phyloP scores from a whole-genome alignment of 768 basidiomycete genomes.

The Trametes gibbosa region DNA sequence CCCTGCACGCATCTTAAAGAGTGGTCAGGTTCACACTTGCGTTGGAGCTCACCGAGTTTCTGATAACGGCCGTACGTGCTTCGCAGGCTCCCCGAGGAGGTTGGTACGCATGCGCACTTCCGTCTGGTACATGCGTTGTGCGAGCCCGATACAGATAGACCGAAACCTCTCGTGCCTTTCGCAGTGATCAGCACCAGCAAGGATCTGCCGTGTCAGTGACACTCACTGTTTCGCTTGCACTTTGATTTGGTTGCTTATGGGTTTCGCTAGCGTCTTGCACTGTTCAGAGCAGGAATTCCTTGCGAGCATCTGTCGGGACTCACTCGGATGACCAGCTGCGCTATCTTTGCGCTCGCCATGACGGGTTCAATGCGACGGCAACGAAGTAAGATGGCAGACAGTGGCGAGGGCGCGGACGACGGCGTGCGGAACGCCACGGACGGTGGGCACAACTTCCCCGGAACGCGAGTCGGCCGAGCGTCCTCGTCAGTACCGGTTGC shows the following conservation, averaged over 20 bases:
- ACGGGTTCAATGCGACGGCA: neutral
- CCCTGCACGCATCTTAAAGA: conserved; percentile 40
- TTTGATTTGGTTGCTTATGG: conserved; percentile 68
- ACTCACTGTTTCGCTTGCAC: conserved; percentile 70
- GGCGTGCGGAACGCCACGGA: neutral
- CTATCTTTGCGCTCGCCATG: conserved; percentile 77
- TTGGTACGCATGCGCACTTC: conserved; percentile 72
- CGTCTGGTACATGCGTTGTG: conserved; percentile 72
- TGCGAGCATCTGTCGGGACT: conserved; percentile 27
- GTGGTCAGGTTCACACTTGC: neutral
- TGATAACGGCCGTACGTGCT: conserved; percentile 70
- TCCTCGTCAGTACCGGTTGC: conserved; percentile 4
- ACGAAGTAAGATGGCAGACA: neutral
- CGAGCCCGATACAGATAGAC: conserved; percentile 64
- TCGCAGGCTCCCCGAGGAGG: conserved; percentile 74
- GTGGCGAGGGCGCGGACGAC: neutral
- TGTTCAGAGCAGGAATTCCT: conserved; percentile 9
- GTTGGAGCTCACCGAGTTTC: conserved; percentile 57
- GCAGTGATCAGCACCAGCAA: neutral
- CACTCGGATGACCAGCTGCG: conserved; percentile 71
- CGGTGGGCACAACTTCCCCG: neutral
- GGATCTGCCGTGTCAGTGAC: neutral
- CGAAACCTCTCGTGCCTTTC: conserved; percentile 72
- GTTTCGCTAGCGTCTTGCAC: conserved; percentile 77
- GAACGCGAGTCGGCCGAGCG: conserved; percentile 6